These are phyloP conservation scores for Zygoascus hellenicus DNA, from an alignment of 1,139 yeast genomes.

Conservation along the genomic window DNA sequence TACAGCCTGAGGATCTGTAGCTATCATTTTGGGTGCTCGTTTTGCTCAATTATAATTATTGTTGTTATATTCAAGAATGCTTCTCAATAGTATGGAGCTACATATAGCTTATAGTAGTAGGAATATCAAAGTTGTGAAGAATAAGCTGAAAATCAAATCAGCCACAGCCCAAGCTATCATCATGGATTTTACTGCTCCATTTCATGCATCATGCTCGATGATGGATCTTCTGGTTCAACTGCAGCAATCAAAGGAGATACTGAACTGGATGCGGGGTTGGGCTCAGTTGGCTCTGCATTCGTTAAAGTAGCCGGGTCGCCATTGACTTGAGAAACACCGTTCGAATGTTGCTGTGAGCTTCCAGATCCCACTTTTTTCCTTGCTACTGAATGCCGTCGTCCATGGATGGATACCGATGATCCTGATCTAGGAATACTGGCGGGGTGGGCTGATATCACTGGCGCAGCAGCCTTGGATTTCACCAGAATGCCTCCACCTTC, in stretches of 20 bases:
- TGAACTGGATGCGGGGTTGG: not conserved
- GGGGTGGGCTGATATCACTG: constrained; percentile 5
- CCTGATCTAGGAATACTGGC: not conserved
- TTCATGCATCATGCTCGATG: constrained; percentile 2
- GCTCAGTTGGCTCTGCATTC: too few relatives aligned
- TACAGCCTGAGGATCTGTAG: too few relatives aligned
- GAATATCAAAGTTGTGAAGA: too few relatives aligned
- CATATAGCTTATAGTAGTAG: too few relatives aligned
- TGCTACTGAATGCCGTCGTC: not conserved
- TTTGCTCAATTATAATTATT: too few relatives aligned
- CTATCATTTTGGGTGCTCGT: too few relatives aligned
- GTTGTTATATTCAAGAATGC: too few relatives aligned
- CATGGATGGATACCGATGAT: not conserved
- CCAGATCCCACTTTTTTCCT: constrained; percentile 7
- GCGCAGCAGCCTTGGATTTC: constrained; percentile 6
- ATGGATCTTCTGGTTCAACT: not conserved
- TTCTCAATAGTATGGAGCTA: too few relatives aligned
- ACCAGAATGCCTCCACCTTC: constrained; percentile 9
- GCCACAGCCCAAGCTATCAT: too few relatives aligned
- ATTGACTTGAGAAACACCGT: not conserved
- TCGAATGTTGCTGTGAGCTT: not conserved
- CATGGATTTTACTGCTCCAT: constrained; percentile 1
- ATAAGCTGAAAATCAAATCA: too few relatives aligned
- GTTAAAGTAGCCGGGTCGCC: not conserved
- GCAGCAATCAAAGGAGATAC: not conserved